These are phyloP conservation scores for Neurospora sublineolata DNA, from an alignment of 495 filamentous ascomycete species.

Conservation along the genomic window DNA sequence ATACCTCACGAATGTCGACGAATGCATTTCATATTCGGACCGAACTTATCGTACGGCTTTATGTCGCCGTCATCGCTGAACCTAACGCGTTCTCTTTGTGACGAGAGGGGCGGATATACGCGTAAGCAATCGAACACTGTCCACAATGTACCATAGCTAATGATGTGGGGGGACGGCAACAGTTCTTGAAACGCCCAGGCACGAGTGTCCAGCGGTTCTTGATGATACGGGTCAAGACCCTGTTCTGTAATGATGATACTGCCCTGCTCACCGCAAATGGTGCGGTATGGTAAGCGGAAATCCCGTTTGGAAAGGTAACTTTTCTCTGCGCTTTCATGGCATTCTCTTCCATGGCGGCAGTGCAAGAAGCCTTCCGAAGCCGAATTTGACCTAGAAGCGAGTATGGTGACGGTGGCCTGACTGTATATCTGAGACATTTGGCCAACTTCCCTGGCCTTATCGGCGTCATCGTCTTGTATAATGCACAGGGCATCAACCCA, in stretches of 20 bases:
- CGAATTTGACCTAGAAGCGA: background rate
- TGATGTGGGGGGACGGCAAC: background rate
- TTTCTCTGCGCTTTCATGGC: background rate
- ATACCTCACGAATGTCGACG: background rate
- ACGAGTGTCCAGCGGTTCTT: background rate
- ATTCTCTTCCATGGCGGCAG: background rate
- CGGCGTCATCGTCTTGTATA: slow-evolving; percentile 17
- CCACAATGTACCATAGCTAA: background rate
- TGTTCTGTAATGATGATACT: background rate
- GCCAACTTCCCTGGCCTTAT: slow-evolving; percentile 4
- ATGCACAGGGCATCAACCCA: slow-evolving; percentile 31
- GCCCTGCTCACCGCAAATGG: background rate
- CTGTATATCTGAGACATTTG: background rate
- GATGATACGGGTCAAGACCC: fast-evolving
- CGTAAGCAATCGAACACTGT: background rate
- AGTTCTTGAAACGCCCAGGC: background rate
- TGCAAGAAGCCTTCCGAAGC: background rate
- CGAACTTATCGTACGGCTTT: background rate
- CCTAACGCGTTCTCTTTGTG: too few relatives aligned
- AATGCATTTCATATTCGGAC: background rate
- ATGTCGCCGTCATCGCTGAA: background rate
- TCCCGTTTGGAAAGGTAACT: background rate
- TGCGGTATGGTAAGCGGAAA: background rate
- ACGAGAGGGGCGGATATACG: background rate
- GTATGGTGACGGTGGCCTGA: background rate